Evolutionary conservation across 306 rosid genomes (phyloP).

Genomic region (Fragaria nilgerrensis): DNA sequence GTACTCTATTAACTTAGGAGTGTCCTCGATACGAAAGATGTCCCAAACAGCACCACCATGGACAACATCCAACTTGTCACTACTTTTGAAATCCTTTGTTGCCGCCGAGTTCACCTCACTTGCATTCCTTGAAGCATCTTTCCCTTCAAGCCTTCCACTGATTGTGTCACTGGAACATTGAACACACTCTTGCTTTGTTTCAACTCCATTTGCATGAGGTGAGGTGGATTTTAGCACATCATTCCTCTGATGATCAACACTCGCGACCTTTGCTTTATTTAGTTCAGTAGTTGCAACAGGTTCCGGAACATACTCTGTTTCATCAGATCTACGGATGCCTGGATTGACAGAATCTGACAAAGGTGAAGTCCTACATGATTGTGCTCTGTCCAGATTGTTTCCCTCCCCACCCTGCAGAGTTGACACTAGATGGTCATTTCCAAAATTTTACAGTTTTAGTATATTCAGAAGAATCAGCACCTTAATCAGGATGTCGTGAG

Average conservation of each 20-base stretch:
- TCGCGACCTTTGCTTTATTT: background rate
- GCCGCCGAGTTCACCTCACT: slow-evolving; percentile 23
- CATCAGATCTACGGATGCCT: background rate
- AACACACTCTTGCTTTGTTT: slow-evolving; percentile 28
- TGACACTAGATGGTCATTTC: slow-evolving; percentile 7
- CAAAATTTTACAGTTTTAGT: slow-evolving; percentile 22
- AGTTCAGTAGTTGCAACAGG: slow-evolving; percentile 5
- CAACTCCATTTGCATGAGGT: slow-evolving; percentile 3
- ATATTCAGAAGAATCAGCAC: slow-evolving; percentile 23
- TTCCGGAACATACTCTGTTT: background rate
- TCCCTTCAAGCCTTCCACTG: slow-evolving; percentile 11
- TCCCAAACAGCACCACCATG: slow-evolving; percentile 77
- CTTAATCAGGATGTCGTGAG: background rate
- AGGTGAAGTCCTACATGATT: background rate
- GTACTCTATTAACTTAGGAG: slow-evolving; percentile 55
- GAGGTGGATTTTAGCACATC: background rate
- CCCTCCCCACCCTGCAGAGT: background rate
- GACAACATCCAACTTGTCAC: slow-evolving; percentile 24
- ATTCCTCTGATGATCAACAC: background rate
- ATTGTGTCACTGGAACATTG: slow-evolving; percentile 28
- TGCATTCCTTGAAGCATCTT: slow-evolving; percentile 23
- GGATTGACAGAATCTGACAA: background rate
- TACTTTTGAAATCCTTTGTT: slow-evolving; percentile 26
- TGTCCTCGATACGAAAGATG: slow-evolving; percentile 69
- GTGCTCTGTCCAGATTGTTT: slow-evolving; percentile 14